Evolutionary conservation across 495 filamentous ascomycete species (phyloP).

Genomic region (Amniculicola lignicola): DNA sequence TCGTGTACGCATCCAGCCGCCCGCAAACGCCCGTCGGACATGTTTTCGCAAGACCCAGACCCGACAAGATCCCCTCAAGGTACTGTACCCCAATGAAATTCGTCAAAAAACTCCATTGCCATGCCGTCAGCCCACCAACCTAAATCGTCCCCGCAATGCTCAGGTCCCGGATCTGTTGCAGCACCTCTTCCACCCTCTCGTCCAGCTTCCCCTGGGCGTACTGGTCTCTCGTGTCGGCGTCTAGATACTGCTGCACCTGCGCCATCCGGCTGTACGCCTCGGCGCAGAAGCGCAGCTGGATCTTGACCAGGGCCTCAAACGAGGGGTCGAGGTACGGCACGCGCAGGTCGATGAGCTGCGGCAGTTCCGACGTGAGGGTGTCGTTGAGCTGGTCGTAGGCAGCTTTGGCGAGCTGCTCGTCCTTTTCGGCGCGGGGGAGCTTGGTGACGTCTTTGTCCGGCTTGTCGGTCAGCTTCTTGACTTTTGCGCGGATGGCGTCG

Average conservation of each 20-base stretch:
- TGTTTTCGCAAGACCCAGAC: too few species aligned
- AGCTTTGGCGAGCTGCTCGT: conserved; percentile 85
- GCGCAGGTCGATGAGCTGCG: conserved; percentile 95
- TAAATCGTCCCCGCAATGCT: conserved; percentile 81
- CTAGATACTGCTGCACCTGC: conserved; percentile 97
- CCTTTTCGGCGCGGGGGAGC: conserved; percentile 88
- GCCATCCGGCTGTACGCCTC: conserved; percentile 97
- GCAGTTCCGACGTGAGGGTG: conserved; percentile 85
- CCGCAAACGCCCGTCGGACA: too few species aligned
- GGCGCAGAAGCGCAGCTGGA: conserved; percentile 94
- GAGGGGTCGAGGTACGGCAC: conserved; percentile 95
- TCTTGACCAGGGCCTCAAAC: conserved; percentile 97
- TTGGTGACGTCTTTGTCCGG: conserved; percentile 97
- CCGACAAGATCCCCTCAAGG: conserved; percentile 20
- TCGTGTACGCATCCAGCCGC: too few species aligned
- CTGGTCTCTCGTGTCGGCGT: conserved; percentile 92
- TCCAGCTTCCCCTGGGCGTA: conserved; percentile 94
- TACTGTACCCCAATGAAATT: too few species aligned
- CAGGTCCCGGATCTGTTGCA: conserved; percentile 94
- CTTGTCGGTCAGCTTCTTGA: conserved; percentile 95
- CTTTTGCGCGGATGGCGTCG: conserved; percentile 89
- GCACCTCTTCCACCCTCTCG: conserved; percentile 85
- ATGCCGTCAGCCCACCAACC: neutral
- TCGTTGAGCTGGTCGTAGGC: conserved; percentile 96
- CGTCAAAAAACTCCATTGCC: neutral